Evolutionary conservation across 2,329 filamentous ascomycete species (phyloP).

Genomic region (Fusarium anthophilum): DNA sequence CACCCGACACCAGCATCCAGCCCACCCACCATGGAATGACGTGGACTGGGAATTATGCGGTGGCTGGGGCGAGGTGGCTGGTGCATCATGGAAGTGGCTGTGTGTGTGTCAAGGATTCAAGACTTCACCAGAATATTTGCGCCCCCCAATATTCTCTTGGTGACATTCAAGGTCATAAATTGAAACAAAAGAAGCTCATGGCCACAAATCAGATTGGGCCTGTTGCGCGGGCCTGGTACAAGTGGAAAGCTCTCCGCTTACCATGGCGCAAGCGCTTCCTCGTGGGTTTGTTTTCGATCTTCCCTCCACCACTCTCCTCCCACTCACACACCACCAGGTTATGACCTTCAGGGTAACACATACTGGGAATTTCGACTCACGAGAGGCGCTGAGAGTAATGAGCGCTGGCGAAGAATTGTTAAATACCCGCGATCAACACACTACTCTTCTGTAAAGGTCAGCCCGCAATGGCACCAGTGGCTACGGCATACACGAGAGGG

Average conservation of each 20-base stretch:
- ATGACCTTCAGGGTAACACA: slow-evolving; percentile 72
- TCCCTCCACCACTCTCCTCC: not conserved
- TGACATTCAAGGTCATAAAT: slow-evolving; percentile 7
- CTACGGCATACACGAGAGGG: slow-evolving; percentile 66
- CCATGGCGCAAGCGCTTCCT: slow-evolving; percentile 73
- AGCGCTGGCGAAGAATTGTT: slow-evolving; percentile 70
- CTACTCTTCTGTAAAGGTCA: slow-evolving; percentile 64
- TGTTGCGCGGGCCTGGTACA: slow-evolving; percentile 60
- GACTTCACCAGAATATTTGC: slow-evolving; percentile 28
- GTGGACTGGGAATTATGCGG: slow-evolving; percentile 32
- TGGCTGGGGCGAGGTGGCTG: slow-evolving; percentile 34
- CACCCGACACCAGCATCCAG: slow-evolving; percentile 3
- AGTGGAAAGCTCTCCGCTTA: slow-evolving; percentile 69
- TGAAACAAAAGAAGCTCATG: slow-evolving; percentile 41
- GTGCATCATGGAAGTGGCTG: slow-evolving; percentile 19
- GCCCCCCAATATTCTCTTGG: slow-evolving; percentile 14
- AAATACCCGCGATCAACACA: slow-evolving; percentile 65
- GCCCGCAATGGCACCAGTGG: slow-evolving; percentile 75
- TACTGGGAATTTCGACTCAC: slow-evolving; percentile 73
- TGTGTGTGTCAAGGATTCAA: slow-evolving; percentile 10
- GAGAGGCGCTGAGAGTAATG: slow-evolving; percentile 48
- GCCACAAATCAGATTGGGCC: slow-evolving; percentile 50
- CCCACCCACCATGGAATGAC: slow-evolving; percentile 34
- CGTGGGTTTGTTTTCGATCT: slow-evolving; percentile 57
- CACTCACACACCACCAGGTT: slow-evolving; percentile 55